Base-by-base conservation (phyloP, 2,329 filamentous ascomycete species). In the Balansia obtecta region DNA sequence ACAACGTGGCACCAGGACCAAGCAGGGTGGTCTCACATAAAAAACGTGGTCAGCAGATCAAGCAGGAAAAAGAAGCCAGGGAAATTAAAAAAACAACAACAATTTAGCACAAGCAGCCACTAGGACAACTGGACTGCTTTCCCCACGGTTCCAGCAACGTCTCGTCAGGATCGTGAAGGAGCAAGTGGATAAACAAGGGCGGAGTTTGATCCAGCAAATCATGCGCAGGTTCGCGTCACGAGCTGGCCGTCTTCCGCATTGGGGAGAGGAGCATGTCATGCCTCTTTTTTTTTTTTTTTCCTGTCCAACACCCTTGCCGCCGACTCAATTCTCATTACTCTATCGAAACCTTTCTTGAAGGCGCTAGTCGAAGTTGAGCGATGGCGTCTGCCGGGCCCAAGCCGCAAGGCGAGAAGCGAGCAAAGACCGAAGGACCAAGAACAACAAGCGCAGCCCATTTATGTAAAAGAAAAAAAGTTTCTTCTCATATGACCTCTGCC, bases 381-480 rank as follows among this genome's bases (percentile, higher is more conserved):
- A 41, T 41, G 39, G 39, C 39, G 39, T 41, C 4, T n/a, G 39
- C 10, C 11, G 10, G 20, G 39, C 39, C 7, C n/a, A n/a, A n/a
- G n/a, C n/a, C 2, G 39, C 20, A 13, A 13, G 39, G 42, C 18
- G 20, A 32, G 42, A 32, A n/a, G 42, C 6, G 27, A 30, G 20
- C 2, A 22, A 20, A 22, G 42, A 30, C 34, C 34, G 34, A 37
- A 37, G 34, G 7, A 27, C 27, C 27, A 7, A 6, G 27, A 27
- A 27, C 27, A 27, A 27, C 27, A 27, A 27, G 27, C 5, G 27
- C 27, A 6, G 27, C 27, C 27, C 20, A 30, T 46, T 46, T 34
- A n/a, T 45, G 30, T n/a, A n/a, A n/a, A n/a, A n/a, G n/a, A n/a
- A n/a, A n/a, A 47, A 47, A 47, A 47, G 37, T 47, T 47, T 47